phyloP scores from a whole-genome alignment of 2,329 filamentous ascomycete species.

The Sphaerulina populicola region DNA sequence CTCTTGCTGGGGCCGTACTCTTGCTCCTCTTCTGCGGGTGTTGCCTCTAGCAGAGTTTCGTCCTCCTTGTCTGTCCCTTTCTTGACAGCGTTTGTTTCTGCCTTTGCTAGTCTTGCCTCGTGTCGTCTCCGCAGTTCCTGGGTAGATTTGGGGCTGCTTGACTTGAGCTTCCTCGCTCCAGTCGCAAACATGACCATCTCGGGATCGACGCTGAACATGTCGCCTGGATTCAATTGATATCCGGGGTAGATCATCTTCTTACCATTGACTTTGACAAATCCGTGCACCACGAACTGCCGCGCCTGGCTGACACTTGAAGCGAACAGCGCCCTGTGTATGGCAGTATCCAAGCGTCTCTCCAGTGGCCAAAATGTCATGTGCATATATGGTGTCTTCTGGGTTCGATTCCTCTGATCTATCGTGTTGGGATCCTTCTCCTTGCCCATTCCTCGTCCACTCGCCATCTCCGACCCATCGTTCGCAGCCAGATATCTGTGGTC shows the following conservation, averaged over 20 bases:
- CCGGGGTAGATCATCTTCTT: conserved; percentile 92
- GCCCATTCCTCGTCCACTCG: conserved; percentile 75
- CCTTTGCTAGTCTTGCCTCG: conserved; percentile 21
- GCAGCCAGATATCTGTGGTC: conserved; percentile 68
- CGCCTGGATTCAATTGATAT: conserved; percentile 91
- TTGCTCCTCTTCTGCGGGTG: conserved; percentile 9
- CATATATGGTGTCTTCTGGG: conserved; percentile 71
- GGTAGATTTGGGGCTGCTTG: conserved; percentile 23
- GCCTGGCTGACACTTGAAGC: conserved; percentile 89
- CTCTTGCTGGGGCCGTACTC: conserved; percentile 7
- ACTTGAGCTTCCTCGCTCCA: conserved; percentile 49
- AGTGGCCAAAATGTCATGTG: conserved; percentile 90
- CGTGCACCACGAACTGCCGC: conserved; percentile 87
- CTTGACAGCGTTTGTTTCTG: conserved; percentile 15
- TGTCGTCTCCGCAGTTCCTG: conserved; percentile 17
- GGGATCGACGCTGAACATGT: conserved; percentile 93
- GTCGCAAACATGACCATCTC: conserved; percentile 84
- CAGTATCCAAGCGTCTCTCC: conserved; percentile 86
- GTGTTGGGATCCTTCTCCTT: conserved; percentile 33
- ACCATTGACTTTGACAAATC: conserved; percentile 89
- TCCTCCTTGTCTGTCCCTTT: conserved; percentile 15
- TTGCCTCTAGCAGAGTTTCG: conserved; percentile 20
- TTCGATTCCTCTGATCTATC: conserved; percentile 17
- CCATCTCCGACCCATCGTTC: conserved; percentile 74
- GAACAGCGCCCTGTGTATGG: conserved; percentile 87